A percentile compares a stretch with the other conserved stretches of the same genome.
Conservation (phyloP, 2,329 filamentous ascomycete species). For the Colletotrichum spaethianum region DNA sequence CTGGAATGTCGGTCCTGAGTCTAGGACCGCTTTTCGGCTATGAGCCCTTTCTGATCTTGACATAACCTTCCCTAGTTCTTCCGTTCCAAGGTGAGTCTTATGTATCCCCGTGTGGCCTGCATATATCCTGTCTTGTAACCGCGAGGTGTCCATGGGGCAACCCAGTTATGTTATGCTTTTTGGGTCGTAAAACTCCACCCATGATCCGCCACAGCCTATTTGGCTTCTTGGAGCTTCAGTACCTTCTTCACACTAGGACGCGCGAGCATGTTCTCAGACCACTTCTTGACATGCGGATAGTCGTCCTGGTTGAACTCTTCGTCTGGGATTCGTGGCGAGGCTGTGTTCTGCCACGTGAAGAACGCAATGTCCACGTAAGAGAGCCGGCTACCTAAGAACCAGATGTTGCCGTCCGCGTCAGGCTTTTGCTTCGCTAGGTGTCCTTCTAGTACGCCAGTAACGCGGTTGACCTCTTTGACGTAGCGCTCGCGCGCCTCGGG, state of each 20-base stretch:
- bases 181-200: too few species aligned
- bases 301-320: conserved; percentile 21
- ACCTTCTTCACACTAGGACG: conserved; percentile 39
- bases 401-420: conserved; percentile 36
- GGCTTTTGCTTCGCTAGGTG: conserved; percentile 43
- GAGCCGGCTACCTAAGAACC: conserved; percentile 44
- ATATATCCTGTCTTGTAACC: too few species aligned
- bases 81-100: background rate
- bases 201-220: too few species aligned
- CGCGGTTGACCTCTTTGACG: conserved; percentile 47
- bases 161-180: too few species aligned
- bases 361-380: conserved; percentile 48
- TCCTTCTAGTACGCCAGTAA: conserved; percentile 47
- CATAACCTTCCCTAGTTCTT: too few species aligned
- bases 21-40: too few species aligned
- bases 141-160: too few species aligned
- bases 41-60: too few species aligned
- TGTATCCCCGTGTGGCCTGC: too few species aligned
- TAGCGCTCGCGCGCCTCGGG: conserved; percentile 49
- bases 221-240: conserved; percentile 20
- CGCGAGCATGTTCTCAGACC: conserved; percentile 25
- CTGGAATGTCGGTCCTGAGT: too few species aligned
- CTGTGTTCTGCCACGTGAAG: conserved; percentile 40
- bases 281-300: conserved; percentile 35
- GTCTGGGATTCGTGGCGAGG: conserved; percentile 1